Evolutionary conservation across 352 stramenopile species (phyloP), one percentile per base, ranked within the genome.

Genomic region (Phytopythium kandeliae): DNA sequence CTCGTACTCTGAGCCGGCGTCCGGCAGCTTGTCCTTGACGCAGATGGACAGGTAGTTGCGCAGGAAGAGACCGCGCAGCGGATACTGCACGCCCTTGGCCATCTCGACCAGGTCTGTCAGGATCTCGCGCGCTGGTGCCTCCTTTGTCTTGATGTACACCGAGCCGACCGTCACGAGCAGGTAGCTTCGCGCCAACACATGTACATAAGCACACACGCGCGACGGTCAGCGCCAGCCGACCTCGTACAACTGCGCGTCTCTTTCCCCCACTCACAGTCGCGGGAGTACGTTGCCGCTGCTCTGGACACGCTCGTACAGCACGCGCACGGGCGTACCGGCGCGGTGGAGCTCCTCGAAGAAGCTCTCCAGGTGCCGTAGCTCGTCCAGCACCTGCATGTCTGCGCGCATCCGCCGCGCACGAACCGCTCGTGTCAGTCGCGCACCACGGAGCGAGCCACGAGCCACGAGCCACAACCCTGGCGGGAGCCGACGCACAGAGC

Each of bases 91-190:
- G 52, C 97, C 97, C 67, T 99, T 99, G 43, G 92, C 93, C 79
- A 98, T 98, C 67, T 99, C 94, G 33, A 98, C 86, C n/a, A 99
- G 68, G 65, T 99, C 97, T 0, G 94, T 94, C 36, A 99, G 83
- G 17, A 99, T 86, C 50, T 97, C 94, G 15, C 86, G 79, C 35
- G 74, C 77, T 2, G 81, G 80, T 3, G 67, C 69, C 42, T 89
- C 67, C 43, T 78, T 75, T 25, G 74, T 81, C 47, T 86, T 76
- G 70, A 99, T 98, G 70, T 97, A 98, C 34, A 97, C 93, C 9
- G 85, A 75, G 4, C 95, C 97, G n/a, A 98, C 95, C 17, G 93
- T 96, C 62, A 99, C 97, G 42, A 99, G 78, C 33, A 99, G 81
- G 63, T 99, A 88, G 15, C 72, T 84, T 30, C 12, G 48, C 11